These are phyloP conservation scores for Colletotrichum falcatum DNA, from an alignment of 2,329 filamentous ascomycete species.

Conservation along the genomic window DNA sequence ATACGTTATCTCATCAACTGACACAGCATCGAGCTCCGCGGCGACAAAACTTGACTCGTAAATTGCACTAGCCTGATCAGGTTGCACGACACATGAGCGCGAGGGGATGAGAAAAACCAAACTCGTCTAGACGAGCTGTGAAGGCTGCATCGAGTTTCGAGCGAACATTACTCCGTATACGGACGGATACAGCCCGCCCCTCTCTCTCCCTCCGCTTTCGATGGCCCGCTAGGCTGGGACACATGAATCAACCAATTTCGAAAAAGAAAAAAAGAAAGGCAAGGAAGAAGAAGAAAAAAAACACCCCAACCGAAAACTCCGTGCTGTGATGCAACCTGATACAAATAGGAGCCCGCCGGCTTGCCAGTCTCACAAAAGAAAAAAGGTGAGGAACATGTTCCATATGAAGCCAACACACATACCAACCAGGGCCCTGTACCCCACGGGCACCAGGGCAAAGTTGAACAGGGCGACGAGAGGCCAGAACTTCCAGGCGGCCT, in stretches of 20 bases:
- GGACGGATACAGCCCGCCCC: not conserved
- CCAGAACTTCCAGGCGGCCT: constrained; percentile 54
- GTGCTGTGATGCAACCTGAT: constrained; percentile 23
- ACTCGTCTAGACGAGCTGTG: constrained; percentile 28
- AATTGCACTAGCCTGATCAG: too few species aligned
- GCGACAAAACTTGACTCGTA: not conserved
- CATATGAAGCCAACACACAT: constrained; percentile 53
- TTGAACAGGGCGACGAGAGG: constrained; percentile 52
- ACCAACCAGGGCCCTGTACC: constrained; percentile 51
- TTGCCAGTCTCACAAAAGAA: constrained; percentile 43
- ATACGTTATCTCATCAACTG: not conserved
- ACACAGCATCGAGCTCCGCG: too few species aligned
- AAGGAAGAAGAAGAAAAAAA: too few species aligned
- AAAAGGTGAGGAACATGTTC: constrained; percentile 53
- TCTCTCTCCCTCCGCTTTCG: too few species aligned
- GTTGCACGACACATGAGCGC: too few species aligned
- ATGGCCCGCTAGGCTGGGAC: not conserved
- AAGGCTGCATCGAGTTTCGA: not conserved
- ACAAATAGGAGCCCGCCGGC: constrained; percentile 3
- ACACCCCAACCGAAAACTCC: constrained; percentile 15
- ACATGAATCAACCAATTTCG: constrained; percentile 6
- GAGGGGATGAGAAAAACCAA: not conserved
- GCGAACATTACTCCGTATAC: not conserved
- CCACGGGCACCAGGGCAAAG: constrained; percentile 52
- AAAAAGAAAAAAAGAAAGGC: too few species aligned